Evolutionary conservation across 257 asterid genomes (phyloP), one percentile per base, ranked within the genome.

Genomic region (Galeopsis tetrahit): DNA sequence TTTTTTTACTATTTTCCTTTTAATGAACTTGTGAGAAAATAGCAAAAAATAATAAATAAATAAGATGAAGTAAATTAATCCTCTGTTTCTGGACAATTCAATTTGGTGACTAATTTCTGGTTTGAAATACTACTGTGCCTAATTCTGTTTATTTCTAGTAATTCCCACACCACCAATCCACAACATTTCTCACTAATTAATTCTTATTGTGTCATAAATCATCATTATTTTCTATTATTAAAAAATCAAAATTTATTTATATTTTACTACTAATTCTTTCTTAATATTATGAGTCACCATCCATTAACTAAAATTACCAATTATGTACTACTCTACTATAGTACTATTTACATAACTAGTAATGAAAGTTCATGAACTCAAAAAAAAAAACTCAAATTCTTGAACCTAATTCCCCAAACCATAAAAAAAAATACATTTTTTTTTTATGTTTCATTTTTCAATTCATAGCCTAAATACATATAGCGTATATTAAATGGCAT

Each of bases 31-130:
- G 1, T 21, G 8, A 31, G 31, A 13, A 3, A 38, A 58, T 42
- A 28, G 7, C 11, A 57, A 64, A 66, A 17, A 72, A 38, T 67
- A 15, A 58, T 33, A 10, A 60, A 34, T 4, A 60, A 34, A 33
- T n/a, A 5, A 28, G 7, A 17, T 21, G 43, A 38, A 72, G 35
- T 40, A 34, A 62, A 60, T 21, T 21, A 21, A 21, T 57, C 77
- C 76, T 33, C 28, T 62, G 82, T 2, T 71, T 66, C 17, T 71
- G 67, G 82, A 65, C 86, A 69, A 21, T 40, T 33, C 86, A 69
- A 21, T 40, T 33, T 79, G 76, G 40, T 65, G 71, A 61, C 73
- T 55, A 72, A 53, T 46, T 71, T 77, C 39, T 75, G 77, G 70
- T 67, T 63, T 66, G 34, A 67, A 40, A 44, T 28, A 17, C 9